Conservation (phyloP, 2,329 filamentous ascomycete species). For the Diplodia mutila region DNA sequence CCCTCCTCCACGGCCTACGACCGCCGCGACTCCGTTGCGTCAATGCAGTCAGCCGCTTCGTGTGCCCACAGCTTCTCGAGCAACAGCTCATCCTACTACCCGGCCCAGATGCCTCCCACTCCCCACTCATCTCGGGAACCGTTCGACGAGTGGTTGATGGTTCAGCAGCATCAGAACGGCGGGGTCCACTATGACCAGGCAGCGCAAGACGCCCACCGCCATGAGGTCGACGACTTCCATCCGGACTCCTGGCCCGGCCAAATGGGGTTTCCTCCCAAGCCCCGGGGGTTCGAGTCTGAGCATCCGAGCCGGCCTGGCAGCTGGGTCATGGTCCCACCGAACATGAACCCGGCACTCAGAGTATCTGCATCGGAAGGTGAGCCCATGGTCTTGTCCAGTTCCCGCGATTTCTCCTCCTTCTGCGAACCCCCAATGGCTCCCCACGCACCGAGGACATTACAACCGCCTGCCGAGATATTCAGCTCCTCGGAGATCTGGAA, state of each 20-base stretch:
- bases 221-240: slow-evolving; percentile 19
- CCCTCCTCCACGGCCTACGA: slow-evolving; percentile 36
- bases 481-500: slow-evolving; percentile 15
- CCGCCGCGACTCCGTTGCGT: slow-evolving; percentile 37
- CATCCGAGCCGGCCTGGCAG: not conserved
- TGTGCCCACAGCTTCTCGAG: slow-evolving; percentile 30
- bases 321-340: slow-evolving; percentile 6
- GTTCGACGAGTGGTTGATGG: slow-evolving; percentile 28
- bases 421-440: slow-evolving; percentile 19
- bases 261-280: not conserved
- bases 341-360: not conserved
- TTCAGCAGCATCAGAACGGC: not conserved
- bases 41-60: slow-evolving; percentile 34
- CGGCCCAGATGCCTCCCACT: slow-evolving; percentile 33
- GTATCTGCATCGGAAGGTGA: slow-evolving; percentile 11
- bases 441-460: not conserved
- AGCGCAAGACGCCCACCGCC: slow-evolving; percentile 4
- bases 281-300: not conserved
- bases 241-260: not conserved
- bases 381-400: not conserved
- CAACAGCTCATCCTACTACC: slow-evolving; percentile 23
- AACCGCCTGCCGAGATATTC: slow-evolving; percentile 22
- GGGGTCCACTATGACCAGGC: slow-evolving; percentile 33
- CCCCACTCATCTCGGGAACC: slow-evolving; percentile 34
- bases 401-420: not conserved